Percentiles rank a stretch among this genome's conserved stretches.
Evolutionary conservation across 2,329 filamentous ascomycete genomes (phyloP).

Genomic region (Aspergillus jensenii): DNA sequence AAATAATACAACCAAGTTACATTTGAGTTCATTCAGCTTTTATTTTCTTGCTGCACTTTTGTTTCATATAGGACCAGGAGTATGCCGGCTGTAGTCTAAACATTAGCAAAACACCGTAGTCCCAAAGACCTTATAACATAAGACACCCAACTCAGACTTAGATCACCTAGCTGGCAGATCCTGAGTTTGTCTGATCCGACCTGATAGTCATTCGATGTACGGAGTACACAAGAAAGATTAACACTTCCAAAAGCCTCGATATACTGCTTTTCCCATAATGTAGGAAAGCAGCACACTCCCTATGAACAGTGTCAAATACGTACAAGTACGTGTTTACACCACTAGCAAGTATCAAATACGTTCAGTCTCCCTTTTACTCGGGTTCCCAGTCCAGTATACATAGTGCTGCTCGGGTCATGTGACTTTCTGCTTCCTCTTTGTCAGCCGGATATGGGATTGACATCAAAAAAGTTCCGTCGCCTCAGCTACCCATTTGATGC

Average conservation of each 20-base stretch:
- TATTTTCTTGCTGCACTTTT: not conserved
- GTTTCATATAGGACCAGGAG: not conserved
- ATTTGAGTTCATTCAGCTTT: not conserved
- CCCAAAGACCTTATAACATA: not conserved
- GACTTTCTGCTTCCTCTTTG: not conserved
- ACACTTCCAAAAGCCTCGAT: no score
- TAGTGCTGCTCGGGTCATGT: not conserved
- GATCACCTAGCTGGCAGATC: not conserved
- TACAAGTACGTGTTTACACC: no score
- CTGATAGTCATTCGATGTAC: not conserved
- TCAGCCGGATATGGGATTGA: not conserved
- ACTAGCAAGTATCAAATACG: no score
- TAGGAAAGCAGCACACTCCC: no score
- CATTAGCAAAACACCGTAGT: not conserved
- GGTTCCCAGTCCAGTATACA: no score
- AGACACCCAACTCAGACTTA: not conserved
- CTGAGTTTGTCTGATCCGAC: not conserved
- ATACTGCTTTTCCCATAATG: no score
- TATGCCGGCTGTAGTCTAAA: not conserved
- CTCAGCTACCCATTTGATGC: constrained; percentile 15
- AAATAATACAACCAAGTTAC: not conserved
- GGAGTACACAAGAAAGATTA: no score
- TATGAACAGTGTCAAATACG: no score
- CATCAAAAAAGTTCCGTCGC: constrained; percentile 2
- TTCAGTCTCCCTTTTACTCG: no score